Conservation (phyloP, 192 early-diverging fungal genomes). For the Coemansia erecta region DNA sequence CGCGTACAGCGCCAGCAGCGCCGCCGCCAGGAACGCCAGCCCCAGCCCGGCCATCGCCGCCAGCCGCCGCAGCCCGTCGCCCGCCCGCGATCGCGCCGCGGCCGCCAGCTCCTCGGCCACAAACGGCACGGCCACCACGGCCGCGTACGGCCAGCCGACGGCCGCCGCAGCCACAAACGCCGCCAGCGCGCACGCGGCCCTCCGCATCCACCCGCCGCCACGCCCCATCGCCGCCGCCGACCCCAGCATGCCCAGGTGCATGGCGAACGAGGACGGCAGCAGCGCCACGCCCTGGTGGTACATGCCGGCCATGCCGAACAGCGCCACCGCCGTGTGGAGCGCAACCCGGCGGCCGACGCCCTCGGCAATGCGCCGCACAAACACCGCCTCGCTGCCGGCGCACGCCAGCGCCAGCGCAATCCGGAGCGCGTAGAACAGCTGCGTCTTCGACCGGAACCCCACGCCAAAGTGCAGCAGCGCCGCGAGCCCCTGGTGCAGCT, state of each 20-base stretch:
- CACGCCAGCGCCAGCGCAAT: conserved; percentile 61
- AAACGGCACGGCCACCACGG: conserved; percentile 72
- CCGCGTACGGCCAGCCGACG: conserved; percentile 89
- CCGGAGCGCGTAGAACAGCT: conserved; percentile 75
- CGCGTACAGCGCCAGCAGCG: conserved; percentile 54
- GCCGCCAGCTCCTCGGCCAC: conserved; percentile 15
- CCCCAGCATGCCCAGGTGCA: conserved; percentile 79
- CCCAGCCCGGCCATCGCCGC: conserved; percentile 27
- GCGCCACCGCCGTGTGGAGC: conserved; percentile 61
- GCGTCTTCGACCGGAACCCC: conserved; percentile 29
- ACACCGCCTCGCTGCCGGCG: conserved; percentile 65
- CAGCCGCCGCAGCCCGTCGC: not conserved
- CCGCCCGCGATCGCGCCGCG: not conserved
- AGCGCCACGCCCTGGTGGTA: conserved; percentile 78
- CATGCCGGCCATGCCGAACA: conserved; percentile 79
- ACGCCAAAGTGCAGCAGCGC: conserved; percentile 48
- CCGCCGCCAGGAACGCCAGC: conserved; percentile 18
- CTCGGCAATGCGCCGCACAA: conserved; percentile 64
- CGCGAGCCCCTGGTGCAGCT: conserved; percentile 56
- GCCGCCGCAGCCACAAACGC: conserved; percentile 64
- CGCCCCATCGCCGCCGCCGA: conserved; percentile 61
- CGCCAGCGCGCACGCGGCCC: conserved; percentile 49
- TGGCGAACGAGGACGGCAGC: conserved; percentile 91
- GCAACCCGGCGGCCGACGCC: conserved; percentile 66
- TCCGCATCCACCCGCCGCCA: conserved; percentile 44